Conservation (phyloP, 257 asterid species). For the Solanum chiquidenum region DNA sequence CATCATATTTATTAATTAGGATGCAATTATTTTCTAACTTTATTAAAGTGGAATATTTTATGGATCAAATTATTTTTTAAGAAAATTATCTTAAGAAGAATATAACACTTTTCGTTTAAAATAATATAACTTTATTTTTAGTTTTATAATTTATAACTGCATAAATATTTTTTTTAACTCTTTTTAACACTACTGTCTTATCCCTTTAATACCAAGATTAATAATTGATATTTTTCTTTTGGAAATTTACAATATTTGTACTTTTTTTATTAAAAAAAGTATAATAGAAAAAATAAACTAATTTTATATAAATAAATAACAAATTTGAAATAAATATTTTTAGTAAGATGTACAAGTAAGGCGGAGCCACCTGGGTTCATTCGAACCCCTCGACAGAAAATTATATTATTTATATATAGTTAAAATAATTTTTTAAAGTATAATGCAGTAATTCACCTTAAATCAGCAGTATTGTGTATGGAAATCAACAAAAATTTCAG, state of each 20-base stretch:
- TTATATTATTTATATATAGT: too few species aligned
- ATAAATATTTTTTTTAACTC: too few species aligned
- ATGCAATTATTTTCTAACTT: not conserved
- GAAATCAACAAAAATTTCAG: not conserved
- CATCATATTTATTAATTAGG: not conserved
- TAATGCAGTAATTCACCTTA: not conserved
- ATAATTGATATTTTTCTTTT: too few species aligned
- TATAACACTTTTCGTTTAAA: not conserved
- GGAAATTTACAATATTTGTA: too few species aligned
- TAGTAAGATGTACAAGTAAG: too few species aligned
- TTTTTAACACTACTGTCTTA: too few species aligned
- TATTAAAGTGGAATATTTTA: too few species aligned
- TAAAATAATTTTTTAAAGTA: too few species aligned
- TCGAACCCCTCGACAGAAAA: too few species aligned
- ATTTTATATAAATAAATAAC: not conserved
- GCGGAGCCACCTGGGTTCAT: too few species aligned
- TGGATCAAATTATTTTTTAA: not conserved
- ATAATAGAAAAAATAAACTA: not conserved
- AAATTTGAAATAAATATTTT: not conserved
- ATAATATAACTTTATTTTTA: not conserved
- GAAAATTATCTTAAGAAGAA: not conserved
- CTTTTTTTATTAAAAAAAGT: not conserved
- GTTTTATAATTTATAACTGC: not conserved
- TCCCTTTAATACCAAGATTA: too few species aligned
- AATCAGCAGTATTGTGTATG: not conserved